Evolutionary conservation across 176 grass and related monocot species (phyloP).

Genomic region (Metroxylon sagu): DNA sequence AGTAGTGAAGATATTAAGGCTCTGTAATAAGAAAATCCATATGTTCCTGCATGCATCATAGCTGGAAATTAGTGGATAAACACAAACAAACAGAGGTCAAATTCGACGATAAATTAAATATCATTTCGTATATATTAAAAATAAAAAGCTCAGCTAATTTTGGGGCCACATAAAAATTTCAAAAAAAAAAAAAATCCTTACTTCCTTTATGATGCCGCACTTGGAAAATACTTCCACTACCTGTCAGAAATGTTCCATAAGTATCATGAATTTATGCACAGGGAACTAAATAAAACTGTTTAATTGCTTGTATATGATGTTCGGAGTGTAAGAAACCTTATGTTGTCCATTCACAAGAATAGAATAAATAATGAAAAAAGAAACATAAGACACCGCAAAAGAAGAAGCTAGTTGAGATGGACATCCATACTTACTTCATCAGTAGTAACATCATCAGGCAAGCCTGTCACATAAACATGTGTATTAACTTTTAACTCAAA

Average conservation of each 20-base stretch:
- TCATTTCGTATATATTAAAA: too few relatives aligned
- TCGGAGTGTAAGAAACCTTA: too few relatives aligned
- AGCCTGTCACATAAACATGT: slow-evolving; percentile 75
- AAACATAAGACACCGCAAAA: background rate
- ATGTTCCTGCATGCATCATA: background rate
- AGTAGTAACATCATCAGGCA: slow-evolving; percentile 80
- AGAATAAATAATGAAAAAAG: too few relatives aligned
- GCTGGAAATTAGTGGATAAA: background rate
- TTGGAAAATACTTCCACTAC: slow-evolving; percentile 94
- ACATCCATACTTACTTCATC: slow-evolving; percentile 55
- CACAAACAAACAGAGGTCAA: too few relatives aligned
- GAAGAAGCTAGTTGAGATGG: background rate
- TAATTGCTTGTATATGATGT: too few relatives aligned
- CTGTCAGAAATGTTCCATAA: slow-evolving; percentile 47
- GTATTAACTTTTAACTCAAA: slow-evolving; percentile 99
- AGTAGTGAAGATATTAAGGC: too few relatives aligned
- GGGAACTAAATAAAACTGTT: too few relatives aligned
- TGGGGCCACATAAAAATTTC: background rate
- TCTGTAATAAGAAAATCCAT: background rate
- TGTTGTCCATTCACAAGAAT: too few relatives aligned
- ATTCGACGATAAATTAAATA: too few relatives aligned
- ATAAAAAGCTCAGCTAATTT: too few relatives aligned
- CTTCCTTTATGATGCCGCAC: slow-evolving; percentile 98
- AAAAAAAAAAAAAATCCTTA: slow-evolving; percentile 21
- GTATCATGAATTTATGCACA: background rate